Evolutionary conservation across 2,329 filamentous ascomycete species (phyloP).

Genomic region (Monosporascus sp.): DNA sequence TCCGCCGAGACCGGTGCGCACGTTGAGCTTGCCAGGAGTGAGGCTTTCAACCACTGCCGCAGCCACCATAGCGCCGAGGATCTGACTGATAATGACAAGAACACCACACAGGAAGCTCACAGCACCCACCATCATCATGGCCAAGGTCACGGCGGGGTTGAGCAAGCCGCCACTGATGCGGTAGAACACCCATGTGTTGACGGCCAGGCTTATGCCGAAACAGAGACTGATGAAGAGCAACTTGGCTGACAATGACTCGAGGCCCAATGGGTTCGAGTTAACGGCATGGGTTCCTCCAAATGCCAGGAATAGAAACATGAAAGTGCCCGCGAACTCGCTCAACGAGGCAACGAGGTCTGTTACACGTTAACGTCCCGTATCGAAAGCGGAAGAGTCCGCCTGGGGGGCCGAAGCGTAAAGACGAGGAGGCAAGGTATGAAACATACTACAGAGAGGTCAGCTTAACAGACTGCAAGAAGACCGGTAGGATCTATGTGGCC

Average conservation of each 20-base stretch:
- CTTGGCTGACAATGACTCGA: conserved; percentile 14
- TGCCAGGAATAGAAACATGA: conserved; percentile 28
- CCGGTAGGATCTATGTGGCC: not conserved
- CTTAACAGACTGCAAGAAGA: not conserved
- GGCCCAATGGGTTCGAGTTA: conserved; percentile 17
- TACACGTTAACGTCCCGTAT: not conserved
- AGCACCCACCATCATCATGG: conserved; percentile 11
- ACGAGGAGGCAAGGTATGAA: not conserved
- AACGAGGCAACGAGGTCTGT: conserved; percentile 19
- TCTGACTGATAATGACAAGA: conserved; percentile 11
- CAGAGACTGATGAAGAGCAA: conserved; percentile 30
- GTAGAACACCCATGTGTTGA: conserved; percentile 36
- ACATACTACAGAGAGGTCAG: not conserved
- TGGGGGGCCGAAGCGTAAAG: not conserved
- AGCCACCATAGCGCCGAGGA: conserved; percentile 16
- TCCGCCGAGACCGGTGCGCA: conserved; percentile 39
- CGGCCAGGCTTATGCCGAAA: conserved; percentile 32
- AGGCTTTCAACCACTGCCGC: conserved; percentile 31
- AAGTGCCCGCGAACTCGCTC: conserved; percentile 27
- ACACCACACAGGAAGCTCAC: conserved; percentile 3
- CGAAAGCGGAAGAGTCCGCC: not conserved
- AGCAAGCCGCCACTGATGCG: conserved; percentile 25
- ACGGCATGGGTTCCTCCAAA: conserved; percentile 27
- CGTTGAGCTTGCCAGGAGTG: conserved; percentile 41
- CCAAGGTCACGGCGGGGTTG: conserved; percentile 16